Conservation (phyloP, 2,329 filamentous ascomycete species). For the Fusarium tanahbumbuense region DNA sequence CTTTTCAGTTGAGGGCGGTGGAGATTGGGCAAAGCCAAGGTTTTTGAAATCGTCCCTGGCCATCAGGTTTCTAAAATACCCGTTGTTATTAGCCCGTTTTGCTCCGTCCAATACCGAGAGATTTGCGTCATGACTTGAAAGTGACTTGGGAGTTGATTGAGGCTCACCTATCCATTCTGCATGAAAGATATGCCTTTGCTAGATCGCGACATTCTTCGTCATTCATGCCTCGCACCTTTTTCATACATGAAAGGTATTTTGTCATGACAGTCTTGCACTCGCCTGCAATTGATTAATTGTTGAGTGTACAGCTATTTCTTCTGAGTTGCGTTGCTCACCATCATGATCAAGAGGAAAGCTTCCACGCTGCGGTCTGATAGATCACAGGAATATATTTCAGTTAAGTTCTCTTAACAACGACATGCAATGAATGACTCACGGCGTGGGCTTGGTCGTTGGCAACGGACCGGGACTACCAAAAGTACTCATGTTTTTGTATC, state of each 20-base stretch:
- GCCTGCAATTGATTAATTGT: slow-evolving; percentile 61
- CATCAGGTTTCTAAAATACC: slow-evolving; percentile 82
- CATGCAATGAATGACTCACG: slow-evolving; percentile 62
- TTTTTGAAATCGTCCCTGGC: slow-evolving; percentile 95
- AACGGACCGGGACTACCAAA: slow-evolving; percentile 78
- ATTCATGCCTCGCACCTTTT: slow-evolving; percentile 84
- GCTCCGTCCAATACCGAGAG: slow-evolving; percentile 19
- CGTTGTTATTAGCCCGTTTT: slow-evolving; percentile 33
- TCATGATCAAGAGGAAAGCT: slow-evolving; percentile 96
- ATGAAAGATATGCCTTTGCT: slow-evolving; percentile 89
- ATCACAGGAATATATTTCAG: slow-evolving; percentile 21
- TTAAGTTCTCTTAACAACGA: slow-evolving; percentile 4
- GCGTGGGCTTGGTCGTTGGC: slow-evolving; percentile 73
- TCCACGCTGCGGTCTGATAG: slow-evolving; percentile 82
- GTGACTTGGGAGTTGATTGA: not conserved
- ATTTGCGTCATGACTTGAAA: slow-evolving; percentile 26
- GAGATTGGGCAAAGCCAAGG: slow-evolving; percentile 73
- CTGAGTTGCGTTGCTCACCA: slow-evolving; percentile 55
- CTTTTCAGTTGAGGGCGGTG: slow-evolving; percentile 36
- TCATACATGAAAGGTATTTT: slow-evolving; percentile 87
- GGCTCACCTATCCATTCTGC: slow-evolving; percentile 91
- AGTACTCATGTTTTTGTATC: slow-evolving; percentile 61
- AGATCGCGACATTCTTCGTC: slow-evolving; percentile 85
- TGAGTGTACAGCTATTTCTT: not conserved
- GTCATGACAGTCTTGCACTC: slow-evolving; percentile 94